Base-by-base conservation (phyloP, 331 rosid genomes). In the Spiraea crenata region DNA sequence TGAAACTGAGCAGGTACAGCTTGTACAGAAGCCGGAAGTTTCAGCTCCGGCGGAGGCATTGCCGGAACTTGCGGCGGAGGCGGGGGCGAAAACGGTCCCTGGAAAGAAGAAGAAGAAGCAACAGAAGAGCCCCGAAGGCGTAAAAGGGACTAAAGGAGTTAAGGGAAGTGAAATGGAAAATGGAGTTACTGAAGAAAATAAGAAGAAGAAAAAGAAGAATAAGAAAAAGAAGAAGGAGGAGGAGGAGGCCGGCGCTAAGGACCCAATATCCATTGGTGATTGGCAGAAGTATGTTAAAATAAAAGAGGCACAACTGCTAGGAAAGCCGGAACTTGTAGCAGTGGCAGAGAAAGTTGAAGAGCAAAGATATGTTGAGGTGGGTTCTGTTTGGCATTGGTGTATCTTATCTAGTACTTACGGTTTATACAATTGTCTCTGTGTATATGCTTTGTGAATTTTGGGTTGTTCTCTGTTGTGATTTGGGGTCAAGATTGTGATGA, bases 341-440 rank as follows among this genome's bases (percentile, higher is more conserved):
- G 31, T 13, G 14, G 51, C 51, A 12, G 13, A 19, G 13, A 12
- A 34, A 34, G 46, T 10, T 44, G 67, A n/a, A 4, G 51, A 1
- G 2, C 13, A 0, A 17, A 1, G 1, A 7, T 19, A 12, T 55
- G 9, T 19, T 19, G 16, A 54, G 14, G 73, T 69, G 51, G 47
- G 72, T 50, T 50, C 48, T 39, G 38, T 50, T 50, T 63, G 15
- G 14, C 67, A 63, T 63, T 9, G 67, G 55, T 44, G 69, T 12
- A 45, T 64, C 66, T n/a, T 39, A n/a, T 61, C 47, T 61, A 13
- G 4, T 10, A 9, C 38, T 50, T 38, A 12, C n/a, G 35, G 46
- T 5, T 25, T 45, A 6, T 39, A 25, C 31, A 25, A 25, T 25
- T 25, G 31, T 25, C 31, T 25, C 31, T 25, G 31, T 25, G 31